Evolutionary conservation across 768 basidiomycete species (phyloP).

Genomic region (Dioszegia crocea): DNA sequence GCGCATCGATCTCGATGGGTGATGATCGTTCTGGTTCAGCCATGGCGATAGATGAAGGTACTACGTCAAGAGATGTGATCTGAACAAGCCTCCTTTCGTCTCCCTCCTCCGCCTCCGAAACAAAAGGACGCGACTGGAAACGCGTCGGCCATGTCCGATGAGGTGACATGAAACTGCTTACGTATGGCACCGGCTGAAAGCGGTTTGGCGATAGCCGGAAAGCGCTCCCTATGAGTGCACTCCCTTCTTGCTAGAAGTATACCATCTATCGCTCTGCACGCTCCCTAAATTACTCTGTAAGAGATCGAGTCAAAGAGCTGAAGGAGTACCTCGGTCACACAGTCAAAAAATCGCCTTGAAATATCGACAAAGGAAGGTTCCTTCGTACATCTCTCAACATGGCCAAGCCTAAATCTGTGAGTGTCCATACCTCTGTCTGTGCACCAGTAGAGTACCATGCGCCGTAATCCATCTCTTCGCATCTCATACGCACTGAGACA

Average conservation of each 20-base stretch:
- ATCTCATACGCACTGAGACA: conserved; percentile 11
- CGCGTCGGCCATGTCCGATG: neutral
- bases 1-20: neutral
- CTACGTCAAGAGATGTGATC: no score
- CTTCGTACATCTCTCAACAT: neutral
- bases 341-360: no score
- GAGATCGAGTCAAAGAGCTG: neutral
- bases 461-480: neutral
- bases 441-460: neutral
- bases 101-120: no score
- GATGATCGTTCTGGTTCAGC: no score
- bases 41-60: neutral
- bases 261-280: neutral
- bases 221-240: neutral
- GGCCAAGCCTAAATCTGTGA: neutral
- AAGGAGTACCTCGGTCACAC: no score
- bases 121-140: no score
- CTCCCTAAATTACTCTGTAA: no score
- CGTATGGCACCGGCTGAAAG: neutral
- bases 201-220: neutral
- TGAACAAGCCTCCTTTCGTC: no score
- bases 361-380: neutral
- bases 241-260: neutral
- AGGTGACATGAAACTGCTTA: conserved; percentile 8
- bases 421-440: neutral